A percentile compares a stretch with the other conserved stretches of the same genome.
phyloP scores from a whole-genome alignment of 2,329 filamentous ascomycete species.

The Exophiala sp. region DNA sequence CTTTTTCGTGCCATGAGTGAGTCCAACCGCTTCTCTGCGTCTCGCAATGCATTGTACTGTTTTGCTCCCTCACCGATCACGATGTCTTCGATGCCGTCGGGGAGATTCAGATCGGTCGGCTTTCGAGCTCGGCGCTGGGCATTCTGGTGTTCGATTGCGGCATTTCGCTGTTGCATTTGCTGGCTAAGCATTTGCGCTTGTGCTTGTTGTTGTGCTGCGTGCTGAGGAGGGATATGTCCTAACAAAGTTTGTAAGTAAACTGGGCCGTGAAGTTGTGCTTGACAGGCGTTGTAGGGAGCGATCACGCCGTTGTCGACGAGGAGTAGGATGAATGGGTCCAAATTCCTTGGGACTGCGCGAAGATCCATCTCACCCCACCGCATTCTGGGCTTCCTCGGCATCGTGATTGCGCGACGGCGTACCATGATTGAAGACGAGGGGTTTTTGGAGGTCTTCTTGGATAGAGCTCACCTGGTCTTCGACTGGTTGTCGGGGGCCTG shows the following conservation, averaged over 20 bases:
- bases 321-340: not conserved
- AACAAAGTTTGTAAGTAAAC: not conserved
- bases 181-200: slow-evolving; percentile 25
- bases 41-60: slow-evolving; percentile 78
- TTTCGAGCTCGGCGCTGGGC: slow-evolving; percentile 80
- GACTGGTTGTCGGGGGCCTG: slow-evolving; percentile 17
- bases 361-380: not conserved
- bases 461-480: slow-evolving; percentile 28
- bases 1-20: slow-evolving; percentile 92
- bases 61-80: slow-evolving; percentile 77
- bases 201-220: slow-evolving; percentile 21
- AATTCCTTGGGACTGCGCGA: not conserved
- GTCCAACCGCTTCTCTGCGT: slow-evolving; percentile 83
- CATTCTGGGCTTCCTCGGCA: no score
- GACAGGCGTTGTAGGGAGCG: not conserved
- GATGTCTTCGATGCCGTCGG: slow-evolving; percentile 80
- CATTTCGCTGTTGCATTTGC: slow-evolving; percentile 26
- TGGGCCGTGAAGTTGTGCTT: slow-evolving; percentile 1
- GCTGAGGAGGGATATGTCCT: slow-evolving; percentile 20
- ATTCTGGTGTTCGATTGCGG: slow-evolving; percentile 27
- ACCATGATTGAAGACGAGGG: not conserved
- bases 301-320: slow-evolving; percentile 4
- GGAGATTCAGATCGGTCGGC: slow-evolving; percentile 91
- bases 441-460: slow-evolving; percentile 6
- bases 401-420: not conserved